Conservation (phyloP, 2,329 filamentous ascomycete genomes). For the Fusarium oxysporum region DNA sequence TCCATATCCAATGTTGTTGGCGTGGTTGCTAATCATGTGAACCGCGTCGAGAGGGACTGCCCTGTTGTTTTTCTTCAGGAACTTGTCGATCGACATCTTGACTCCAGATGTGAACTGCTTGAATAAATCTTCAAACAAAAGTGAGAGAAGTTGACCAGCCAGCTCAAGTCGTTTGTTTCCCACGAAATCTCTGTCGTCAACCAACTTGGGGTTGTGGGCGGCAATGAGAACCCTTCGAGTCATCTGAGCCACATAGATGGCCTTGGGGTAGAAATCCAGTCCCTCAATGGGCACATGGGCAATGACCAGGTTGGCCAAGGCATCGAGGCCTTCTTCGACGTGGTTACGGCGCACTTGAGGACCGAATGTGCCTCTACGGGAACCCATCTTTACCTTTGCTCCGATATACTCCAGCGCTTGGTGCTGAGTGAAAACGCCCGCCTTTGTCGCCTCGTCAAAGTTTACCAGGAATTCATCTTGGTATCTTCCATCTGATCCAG, state of each 20-base stretch:
- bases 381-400: conserved; percentile 86
- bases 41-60: conserved; percentile 90
- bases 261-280: conserved; percentile 96
- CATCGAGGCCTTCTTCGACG: conserved; percentile 91
- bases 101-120: conserved; percentile 92
- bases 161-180: conserved; percentile 97
- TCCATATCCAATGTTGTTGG: conserved; percentile 88
- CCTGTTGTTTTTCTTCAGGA: conserved; percentile 91
- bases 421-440: conserved; percentile 90
- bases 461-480: conserved; percentile 97
- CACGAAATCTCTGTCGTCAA: conserved; percentile 97
- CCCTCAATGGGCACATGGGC: conserved; percentile 93
- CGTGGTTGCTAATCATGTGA: conserved; percentile 84
- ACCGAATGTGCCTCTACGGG: conserved; percentile 67
- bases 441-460: conserved; percentile 89
- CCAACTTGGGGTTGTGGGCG: conserved; percentile 85
- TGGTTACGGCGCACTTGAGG: conserved; percentile 77
- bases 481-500: conserved; percentile 86
- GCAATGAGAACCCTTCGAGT: conserved; percentile 96
- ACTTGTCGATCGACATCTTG: conserved; percentile 94
- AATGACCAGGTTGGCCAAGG: conserved; percentile 90
- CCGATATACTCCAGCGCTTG: conserved; percentile 96
- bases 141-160: conserved; percentile 91
- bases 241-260: conserved; percentile 97
- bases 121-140: conserved; percentile 97